These are phyloP conservation scores for Rubus parviflorus DNA, from an alignment of 306 rosid species.

Conservation along the genomic window DNA sequence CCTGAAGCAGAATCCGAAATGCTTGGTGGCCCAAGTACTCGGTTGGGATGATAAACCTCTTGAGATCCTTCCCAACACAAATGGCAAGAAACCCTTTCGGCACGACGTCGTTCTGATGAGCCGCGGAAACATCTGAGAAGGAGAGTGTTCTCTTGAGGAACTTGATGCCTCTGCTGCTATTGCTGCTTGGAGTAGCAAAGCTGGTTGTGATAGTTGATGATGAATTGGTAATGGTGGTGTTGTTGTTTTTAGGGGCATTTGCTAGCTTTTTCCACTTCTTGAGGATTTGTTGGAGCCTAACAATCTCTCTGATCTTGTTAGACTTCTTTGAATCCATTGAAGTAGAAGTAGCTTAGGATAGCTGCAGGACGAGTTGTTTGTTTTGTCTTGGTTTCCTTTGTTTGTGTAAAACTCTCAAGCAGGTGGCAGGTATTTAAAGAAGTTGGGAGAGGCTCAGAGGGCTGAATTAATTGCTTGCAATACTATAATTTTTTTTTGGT, in stretches of 20 bases:
- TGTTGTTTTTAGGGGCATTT: conserved; percentile 52
- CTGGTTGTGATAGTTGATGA: neutral
- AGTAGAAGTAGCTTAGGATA: neutral
- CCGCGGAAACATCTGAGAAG: conserved; percentile 41
- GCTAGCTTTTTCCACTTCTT: conserved; percentile 95
- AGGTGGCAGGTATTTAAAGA: conserved; percentile 43
- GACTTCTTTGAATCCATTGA: conserved; percentile 87
- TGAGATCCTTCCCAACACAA: conserved; percentile 75
- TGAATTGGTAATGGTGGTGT: neutral
- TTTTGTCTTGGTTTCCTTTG: neutral
- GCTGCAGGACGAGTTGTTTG: neutral
- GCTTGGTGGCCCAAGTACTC: conserved; percentile 64
- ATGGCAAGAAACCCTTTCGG: conserved; percentile 87
- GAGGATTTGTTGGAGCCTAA: conserved; percentile 87
- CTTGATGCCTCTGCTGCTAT: conserved; percentile 49
- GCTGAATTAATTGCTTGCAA: neutral
- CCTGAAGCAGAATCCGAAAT: conserved; percentile 48
- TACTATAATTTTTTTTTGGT: conserved; percentile 22
- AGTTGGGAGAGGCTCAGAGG: conserved; percentile 2
- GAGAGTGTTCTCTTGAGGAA: conserved; percentile 78
- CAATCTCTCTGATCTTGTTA: conserved; percentile 89
- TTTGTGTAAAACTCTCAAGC: conserved; percentile 20
- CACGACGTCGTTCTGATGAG: conserved; percentile 30
- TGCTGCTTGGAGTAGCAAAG: conserved; percentile 6
- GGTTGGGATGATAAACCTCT: conserved; percentile 74